Percentiles rank a stretch among this genome's conserved stretches.
Evolutionary conservation across 495 filamentous ascomycete genomes (phyloP).

Genomic region (Polyplosphaeria fusca): DNA sequence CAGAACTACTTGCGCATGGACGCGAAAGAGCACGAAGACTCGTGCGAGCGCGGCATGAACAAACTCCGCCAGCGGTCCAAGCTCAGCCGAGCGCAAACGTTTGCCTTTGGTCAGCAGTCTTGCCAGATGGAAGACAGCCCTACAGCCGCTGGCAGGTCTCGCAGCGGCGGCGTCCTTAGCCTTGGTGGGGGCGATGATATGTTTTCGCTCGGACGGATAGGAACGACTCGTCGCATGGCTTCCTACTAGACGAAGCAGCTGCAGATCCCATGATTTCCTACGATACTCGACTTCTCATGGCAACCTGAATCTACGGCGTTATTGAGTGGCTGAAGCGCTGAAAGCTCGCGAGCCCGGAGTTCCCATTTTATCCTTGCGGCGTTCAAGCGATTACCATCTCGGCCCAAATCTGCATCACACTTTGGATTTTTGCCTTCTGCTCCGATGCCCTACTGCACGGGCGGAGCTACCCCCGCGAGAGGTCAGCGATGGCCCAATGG

Average conservation of each 20-base stretch:
- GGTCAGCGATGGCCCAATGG: too few species aligned
- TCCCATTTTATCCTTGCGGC: constrained; percentile 22
- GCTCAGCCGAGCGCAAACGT: constrained; percentile 84
- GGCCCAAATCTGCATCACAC: constrained; percentile 6
- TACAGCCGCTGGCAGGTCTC: constrained; percentile 44
- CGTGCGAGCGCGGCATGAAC: constrained; percentile 90
- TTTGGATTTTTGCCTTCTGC: too few species aligned
- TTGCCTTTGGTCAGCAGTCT: constrained; percentile 76
- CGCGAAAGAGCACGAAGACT: constrained; percentile 79
- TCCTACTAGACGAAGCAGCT: constrained; percentile 27
- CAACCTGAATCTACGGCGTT: constrained; percentile 30
- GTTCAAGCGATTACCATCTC: constrained; percentile 31
- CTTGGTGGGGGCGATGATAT: constrained; percentile 21
- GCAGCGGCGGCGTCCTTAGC: constrained; percentile 17
- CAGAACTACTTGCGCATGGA: constrained; percentile 97
- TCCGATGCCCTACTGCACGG: too few species aligned
- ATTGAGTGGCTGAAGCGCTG: constrained; percentile 24
- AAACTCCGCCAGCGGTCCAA: constrained; percentile 80
- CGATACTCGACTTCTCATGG: constrained; percentile 26
- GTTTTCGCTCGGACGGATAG: constrained; percentile 27
- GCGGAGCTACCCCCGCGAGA: too few species aligned
- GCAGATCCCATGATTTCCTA: constrained; percentile 11
- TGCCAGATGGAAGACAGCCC: constrained; percentile 74
- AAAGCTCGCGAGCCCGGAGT: constrained; percentile 17
- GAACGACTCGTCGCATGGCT: constrained; percentile 34